phyloP scores from a whole-genome alignment of 345 rosid genomes.

The Mangifera indica region DNA sequence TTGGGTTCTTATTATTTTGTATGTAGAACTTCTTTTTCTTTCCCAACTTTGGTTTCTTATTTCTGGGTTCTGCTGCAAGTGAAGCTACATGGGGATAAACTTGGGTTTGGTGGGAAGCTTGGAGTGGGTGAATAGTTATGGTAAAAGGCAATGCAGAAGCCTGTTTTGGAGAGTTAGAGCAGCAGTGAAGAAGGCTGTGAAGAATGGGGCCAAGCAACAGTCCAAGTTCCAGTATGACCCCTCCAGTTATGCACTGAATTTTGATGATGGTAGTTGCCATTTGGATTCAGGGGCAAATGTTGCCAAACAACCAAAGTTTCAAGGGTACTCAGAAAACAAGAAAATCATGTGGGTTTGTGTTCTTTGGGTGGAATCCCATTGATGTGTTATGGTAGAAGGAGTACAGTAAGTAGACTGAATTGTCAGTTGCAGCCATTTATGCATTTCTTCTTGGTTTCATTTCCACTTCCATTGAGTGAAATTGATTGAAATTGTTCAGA shows the following conservation, averaged over 20 bases:
- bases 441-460: conserved; percentile 1
- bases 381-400: neutral
- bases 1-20: neutral
- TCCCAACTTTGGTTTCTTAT: neutral
- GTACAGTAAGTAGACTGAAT: neutral
- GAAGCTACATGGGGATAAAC: neutral
- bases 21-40: neutral
- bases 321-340: conserved; percentile 22
- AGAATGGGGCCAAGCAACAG: conserved; percentile 30
- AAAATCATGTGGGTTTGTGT: conserved; percentile 45
- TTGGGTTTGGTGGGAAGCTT: conserved; percentile 26
- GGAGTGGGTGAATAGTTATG: conserved; percentile 30
- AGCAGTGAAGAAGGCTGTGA: conserved; percentile 46
- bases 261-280: conserved; percentile 57
- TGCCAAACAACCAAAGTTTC: conserved; percentile 16
- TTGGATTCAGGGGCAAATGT: conserved; percentile 16
- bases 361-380: conserved; percentile 37
- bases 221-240: conserved; percentile 88
- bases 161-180: conserved; percentile 53
- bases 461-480: neutral
- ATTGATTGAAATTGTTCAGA: neutral
- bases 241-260: conserved; percentile 75
- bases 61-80: neutral
- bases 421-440: neutral
- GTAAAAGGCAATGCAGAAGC: conserved; percentile 48